A percentile compares a stretch with the other conserved stretches of the same genome.
phyloP scores from a whole-genome alignment of 495 filamentous ascomycete species.

The Glutinoglossum americanum region DNA sequence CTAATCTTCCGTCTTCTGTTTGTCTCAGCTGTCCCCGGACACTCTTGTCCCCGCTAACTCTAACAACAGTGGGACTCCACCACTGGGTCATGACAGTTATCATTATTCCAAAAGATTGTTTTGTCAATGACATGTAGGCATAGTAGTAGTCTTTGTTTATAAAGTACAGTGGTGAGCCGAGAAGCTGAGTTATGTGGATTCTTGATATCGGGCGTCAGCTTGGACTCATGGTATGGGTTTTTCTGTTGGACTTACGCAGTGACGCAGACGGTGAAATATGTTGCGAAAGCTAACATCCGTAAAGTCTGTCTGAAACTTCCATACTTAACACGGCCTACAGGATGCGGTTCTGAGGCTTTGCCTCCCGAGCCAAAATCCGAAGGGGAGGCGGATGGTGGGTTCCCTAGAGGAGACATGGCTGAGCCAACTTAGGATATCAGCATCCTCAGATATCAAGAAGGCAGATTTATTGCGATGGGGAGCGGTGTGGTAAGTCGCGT shows the following conservation, averaged over 20 bases:
- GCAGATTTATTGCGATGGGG: not conserved
- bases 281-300: slow-evolving; percentile 36
- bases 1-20: slow-evolving; percentile 41
- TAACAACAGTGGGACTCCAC: slow-evolving; percentile 57
- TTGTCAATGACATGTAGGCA: slow-evolving; percentile 56
- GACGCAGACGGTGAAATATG: slow-evolving; percentile 42
- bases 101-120: slow-evolving; percentile 51
- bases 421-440: not conserved
- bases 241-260: slow-evolving; percentile 8
- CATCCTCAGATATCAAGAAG: not conserved
- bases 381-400: slow-evolving; percentile 5
- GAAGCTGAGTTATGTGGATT: slow-evolving; percentile 39
- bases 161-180: slow-evolving; percentile 49
- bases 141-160: slow-evolving; percentile 49
- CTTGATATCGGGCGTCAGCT: slow-evolving; percentile 12
- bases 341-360: slow-evolving; percentile 28
- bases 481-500: not conserved
- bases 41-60: slow-evolving; percentile 54
- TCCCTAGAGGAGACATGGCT: not conserved
- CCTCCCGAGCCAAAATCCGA: slow-evolving; percentile 10
- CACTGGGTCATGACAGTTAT: slow-evolving; percentile 59
- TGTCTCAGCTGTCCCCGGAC: slow-evolving; percentile 45
- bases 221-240: not conserved
- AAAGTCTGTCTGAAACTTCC: slow-evolving; percentile 39
- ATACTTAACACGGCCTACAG: slow-evolving; percentile 46